Base-by-base conservation (phyloP, 2,329 filamentous ascomycete genomes). In the Arthrobotrys sphaeroides region DNA sequence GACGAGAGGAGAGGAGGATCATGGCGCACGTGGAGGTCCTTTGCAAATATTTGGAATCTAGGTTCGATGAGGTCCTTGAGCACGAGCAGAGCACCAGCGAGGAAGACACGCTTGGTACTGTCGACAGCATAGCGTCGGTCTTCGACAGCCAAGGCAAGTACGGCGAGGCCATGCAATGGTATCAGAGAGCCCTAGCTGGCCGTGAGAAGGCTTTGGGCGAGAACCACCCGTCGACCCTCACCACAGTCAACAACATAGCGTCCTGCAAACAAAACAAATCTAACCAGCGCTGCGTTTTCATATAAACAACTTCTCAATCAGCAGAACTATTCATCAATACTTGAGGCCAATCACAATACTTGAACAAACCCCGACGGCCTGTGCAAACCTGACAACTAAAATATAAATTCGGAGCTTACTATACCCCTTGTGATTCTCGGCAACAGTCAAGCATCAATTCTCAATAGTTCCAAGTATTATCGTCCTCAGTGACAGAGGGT, bases 101-200 rank as follows among this genome's bases (percentile, higher is more conserved):
- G 42, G 62, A 12, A 59, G 61, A 22, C 20, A 77, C 49, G 42
- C 49, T 53, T 5, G 31, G 18, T 31, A 53, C 13, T 12, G 36
- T 53, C 31, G 26, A 53, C 12, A 53, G 36, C 2, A 53, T 53
- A 3, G 49, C 26, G 16, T 13, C 2, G 24, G 36, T 33, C 9
- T 24, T 53, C 3, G 18, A 42, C 13, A 45, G 42, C 5, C 72
- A 42, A 33, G 51, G 51, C 26, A 31, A 22, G 26, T 57, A 40
- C 31, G 18, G 42, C n/a, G 28, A 60, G 16, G 74, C 74, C 2
- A 55, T 69, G 22, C 47, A 65, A 31, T 65, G 36, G 62, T 45
- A 38, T 22, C 16, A 20, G 26, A 61, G 62, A 10, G 69, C 47
- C 16, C 69, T 77, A 12, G 62, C 26, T 2, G 68, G 61, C 22